Evolutionary conservation across 1,284 basidiomycete species (phyloP), one percentile per base, ranked within the genome.

Genomic region (Sanghuangporus baumii): DNA sequence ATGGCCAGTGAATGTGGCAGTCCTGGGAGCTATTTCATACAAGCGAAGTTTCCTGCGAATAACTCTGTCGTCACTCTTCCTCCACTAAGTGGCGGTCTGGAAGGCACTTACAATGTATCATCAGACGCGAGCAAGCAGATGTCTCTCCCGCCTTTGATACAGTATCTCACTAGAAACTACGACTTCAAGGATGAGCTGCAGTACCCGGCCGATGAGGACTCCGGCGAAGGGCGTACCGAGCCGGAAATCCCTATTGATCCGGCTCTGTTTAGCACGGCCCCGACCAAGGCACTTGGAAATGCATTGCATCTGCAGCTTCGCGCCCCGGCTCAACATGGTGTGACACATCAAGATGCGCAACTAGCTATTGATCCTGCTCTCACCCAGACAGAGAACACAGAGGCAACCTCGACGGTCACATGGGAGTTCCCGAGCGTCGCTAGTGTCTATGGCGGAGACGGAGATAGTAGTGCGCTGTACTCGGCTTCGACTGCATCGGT

Each of bases 171-270:
- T 31, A 50, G 54, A 38, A 50, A 59, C 23, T 38, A 20, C 16
- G 52, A 40, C 40, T 9, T 14, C 20, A 36, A 38, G 20, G 31
- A 47, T 18, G 26, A 36, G 23, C 18, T 37, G 6, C 60, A 56
- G 26, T 46, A 40, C 51, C 40, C 40, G 12, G 7, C 20, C 6
- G 36, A 61, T 8, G 20, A 16, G 8, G 16, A 34, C 43, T 26
- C 41, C 18, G 34, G 11, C 6, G 47, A 31, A 5, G 26, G 26
- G 5, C 3, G 41, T 8, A 31, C 43, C 37, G 54, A n/a, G 31
- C 18, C 26, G 11, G 18, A 47, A 31, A 55, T 59, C 16, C 62
- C 62, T 55, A 63, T 63, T n/a, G 62, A 63, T 37, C 62, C 62
- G 20, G 9, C 50, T 4, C 62, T 63, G 23, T 54, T 61, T 34